Conservation (phyloP, 768 basidiomycete genomes). For the Leucocoprinus birnbaumii region DNA sequence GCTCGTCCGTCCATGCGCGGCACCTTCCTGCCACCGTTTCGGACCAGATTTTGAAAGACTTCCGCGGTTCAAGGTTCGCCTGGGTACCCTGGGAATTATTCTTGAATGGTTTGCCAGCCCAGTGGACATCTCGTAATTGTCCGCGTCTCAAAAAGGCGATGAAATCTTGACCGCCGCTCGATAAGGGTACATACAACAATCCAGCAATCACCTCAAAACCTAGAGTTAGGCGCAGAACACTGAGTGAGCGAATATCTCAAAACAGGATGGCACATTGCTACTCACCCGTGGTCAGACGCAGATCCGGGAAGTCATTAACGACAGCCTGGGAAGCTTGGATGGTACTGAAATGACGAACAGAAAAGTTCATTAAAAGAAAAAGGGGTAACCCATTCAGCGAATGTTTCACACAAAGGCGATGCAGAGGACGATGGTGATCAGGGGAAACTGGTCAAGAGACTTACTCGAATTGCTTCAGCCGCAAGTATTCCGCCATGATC, state of each 20-base stretch:
- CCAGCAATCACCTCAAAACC: conserved; percentile 69
- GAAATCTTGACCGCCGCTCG: conserved; percentile 71
- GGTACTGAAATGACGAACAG: conserved; percentile 33
- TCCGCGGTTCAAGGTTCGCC: conserved; percentile 63
- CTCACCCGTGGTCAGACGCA: conserved; percentile 50
- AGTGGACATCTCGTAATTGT: conserved; percentile 65
- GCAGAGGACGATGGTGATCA: neutral
- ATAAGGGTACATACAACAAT: conserved; percentile 72
- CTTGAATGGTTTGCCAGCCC: conserved; percentile 75
- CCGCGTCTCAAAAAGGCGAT: conserved; percentile 80
- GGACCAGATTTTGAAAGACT: conserved; percentile 78
- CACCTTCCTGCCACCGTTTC: conserved; percentile 69
- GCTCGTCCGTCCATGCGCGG: conserved; percentile 78
- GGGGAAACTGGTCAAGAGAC: conserved; percentile 19
- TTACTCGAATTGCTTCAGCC: conserved; percentile 67
- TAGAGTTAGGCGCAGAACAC: conserved; percentile 7
- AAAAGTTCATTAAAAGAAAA: neutral
- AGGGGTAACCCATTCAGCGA: neutral
- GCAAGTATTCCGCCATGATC: conserved; percentile 76
- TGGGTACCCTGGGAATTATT: conserved; percentile 23
- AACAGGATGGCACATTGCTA: neutral
- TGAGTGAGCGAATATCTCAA: conserved; percentile 2
- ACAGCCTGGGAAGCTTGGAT: conserved; percentile 74
- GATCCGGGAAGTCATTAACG: conserved; percentile 66
- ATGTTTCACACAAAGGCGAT: neutral